A percentile compares a stretch with the other conserved stretches of the same genome.
These are phyloP conservation scores for Xylaria sp. DNA, from an alignment of 2,329 filamentous ascomycete species.

Conservation along the genomic window DNA sequence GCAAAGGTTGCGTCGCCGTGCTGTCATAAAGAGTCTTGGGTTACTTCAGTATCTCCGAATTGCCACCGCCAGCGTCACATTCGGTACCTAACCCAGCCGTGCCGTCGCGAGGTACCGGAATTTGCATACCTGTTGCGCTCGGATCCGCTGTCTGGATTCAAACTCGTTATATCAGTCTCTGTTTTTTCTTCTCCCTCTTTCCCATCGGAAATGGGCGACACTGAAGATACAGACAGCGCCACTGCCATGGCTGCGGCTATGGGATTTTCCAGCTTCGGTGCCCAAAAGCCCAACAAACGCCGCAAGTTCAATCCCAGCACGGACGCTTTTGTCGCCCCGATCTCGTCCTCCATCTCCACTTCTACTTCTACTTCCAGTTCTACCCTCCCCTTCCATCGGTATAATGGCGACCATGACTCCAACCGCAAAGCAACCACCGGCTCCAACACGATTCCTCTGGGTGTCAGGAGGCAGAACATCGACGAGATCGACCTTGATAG, in stretches of 20 bases:
- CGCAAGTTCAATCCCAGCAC: constrained; percentile 71
- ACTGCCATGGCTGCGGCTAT: constrained; percentile 73
- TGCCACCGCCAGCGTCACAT: constrained; percentile 13
- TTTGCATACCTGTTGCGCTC: neutral
- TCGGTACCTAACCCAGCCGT: constrained; percentile 8
- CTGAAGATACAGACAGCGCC: constrained; percentile 54
- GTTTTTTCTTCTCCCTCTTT: neutral
- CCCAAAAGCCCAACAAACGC: constrained; percentile 68
- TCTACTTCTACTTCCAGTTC: constrained; percentile 38
- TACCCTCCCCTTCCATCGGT: constrained; percentile 42
- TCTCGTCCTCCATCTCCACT: constrained; percentile 39
- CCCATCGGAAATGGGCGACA: constrained; percentile 40
- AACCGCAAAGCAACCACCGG: constrained; percentile 42
- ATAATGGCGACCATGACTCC: constrained; percentile 3
- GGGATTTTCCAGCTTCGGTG: constrained; percentile 79
- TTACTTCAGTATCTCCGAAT: constrained; percentile 14
- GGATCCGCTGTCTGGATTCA: neutral
- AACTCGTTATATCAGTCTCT: neutral
- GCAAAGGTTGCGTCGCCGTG: neutral
- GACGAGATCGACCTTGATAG: constrained; percentile 61
- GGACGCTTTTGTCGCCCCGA: constrained; percentile 48
- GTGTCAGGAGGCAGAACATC: constrained; percentile 53
- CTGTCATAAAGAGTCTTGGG: constrained; percentile 13
- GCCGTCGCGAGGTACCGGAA: neutral
- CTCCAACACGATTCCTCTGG: constrained; percentile 54